A percentile compares a stretch with the other conserved stretches of the same genome.
Evolutionary conservation across 2,329 filamentous ascomycete species (phyloP).

Genomic region (Xylariaceae sp.): DNA sequence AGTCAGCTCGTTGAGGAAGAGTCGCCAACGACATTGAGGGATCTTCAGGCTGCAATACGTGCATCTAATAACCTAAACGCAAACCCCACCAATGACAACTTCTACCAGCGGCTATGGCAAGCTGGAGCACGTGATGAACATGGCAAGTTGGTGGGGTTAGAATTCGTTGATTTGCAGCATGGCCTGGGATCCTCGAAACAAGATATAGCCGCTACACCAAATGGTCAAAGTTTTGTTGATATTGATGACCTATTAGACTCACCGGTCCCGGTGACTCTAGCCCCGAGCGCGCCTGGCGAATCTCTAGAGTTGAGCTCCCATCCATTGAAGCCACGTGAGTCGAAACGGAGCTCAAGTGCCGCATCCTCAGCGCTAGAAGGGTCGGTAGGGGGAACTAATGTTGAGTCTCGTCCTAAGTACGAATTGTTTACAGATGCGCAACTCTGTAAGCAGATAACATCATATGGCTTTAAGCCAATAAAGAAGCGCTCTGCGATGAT

Average conservation of each 20-base stretch:
- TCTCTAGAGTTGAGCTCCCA: conserved; percentile 14
- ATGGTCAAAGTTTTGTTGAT: conserved; percentile 28
- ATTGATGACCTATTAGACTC: conserved; percentile 31
- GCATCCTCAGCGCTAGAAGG: neutral
- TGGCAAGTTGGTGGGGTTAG: conserved; percentile 60
- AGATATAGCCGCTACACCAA: neutral
- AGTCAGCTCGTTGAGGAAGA: conserved; percentile 75
- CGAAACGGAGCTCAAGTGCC: neutral
- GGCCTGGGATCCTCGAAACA: neutral
- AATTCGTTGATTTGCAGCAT: conserved; percentile 53
- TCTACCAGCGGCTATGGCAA: conserved; percentile 57
- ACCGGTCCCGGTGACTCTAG: conserved; percentile 14
- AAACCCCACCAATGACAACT: conserved; percentile 38
- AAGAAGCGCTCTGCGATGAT: conserved; percentile 68
- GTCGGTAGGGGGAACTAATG: neutral
- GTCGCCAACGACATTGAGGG: conserved; percentile 60
- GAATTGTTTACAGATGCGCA: conserved; percentile 59
- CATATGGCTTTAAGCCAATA: conserved; percentile 69
- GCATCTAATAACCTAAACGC: conserved; percentile 48
- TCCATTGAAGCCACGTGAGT: conserved; percentile 19
- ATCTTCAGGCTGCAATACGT: conserved; percentile 59
- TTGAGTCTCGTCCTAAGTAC: conserved; percentile 50
- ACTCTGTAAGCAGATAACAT: conserved; percentile 56
- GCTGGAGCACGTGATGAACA: conserved; percentile 63
- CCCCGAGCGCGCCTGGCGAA: neutral